phyloP scores from a whole-genome alignment of 441 rosid genomes.

The Kokia cookei region DNA sequence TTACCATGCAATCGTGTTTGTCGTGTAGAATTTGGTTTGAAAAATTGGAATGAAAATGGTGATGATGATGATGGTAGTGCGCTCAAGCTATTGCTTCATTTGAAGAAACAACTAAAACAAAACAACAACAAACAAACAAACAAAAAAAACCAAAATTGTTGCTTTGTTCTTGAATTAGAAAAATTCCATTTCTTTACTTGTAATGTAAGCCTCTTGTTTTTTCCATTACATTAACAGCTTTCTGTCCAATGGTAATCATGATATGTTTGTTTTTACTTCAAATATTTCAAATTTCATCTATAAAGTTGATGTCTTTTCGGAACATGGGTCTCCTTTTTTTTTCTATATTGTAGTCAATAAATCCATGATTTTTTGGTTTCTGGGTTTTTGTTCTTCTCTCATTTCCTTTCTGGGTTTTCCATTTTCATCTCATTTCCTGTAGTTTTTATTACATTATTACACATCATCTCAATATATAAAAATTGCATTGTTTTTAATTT shows the following conservation, averaged over 20 bases:
- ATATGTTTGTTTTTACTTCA: not conserved
- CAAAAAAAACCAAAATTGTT: constrained; percentile 6
- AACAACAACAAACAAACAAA: not conserved
- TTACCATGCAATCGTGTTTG: not conserved
- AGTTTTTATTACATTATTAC: not conserved
- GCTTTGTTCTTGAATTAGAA: constrained; percentile 32
- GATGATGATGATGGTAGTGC: not conserved
- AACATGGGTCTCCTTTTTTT: not conserved
- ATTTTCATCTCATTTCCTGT: not conserved
- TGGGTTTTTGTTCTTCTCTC: not conserved
- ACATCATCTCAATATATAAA: no score
- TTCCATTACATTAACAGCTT: constrained; percentile 6
- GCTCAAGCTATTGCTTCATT: constrained; percentile 45
- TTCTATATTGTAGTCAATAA: not conserved
- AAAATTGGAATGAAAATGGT: not conserved
- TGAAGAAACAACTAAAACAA: constrained; percentile 4
- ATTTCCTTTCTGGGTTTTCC: constrained; percentile 12
- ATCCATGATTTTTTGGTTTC: not conserved
- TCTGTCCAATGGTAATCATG: not conserved
- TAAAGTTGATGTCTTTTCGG: constrained; percentile 18
- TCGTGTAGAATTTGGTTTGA: not conserved
- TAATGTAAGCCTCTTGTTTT: constrained; percentile 6
- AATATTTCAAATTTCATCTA: not conserved
- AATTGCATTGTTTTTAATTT: no score
- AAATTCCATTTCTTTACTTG: constrained; percentile 25